Evolutionary conservation across 192 early-diverging fungal genomes (phyloP), one percentile per base, ranked within the genome.

Genomic region (Chytriomyces hyalinus): DNA sequence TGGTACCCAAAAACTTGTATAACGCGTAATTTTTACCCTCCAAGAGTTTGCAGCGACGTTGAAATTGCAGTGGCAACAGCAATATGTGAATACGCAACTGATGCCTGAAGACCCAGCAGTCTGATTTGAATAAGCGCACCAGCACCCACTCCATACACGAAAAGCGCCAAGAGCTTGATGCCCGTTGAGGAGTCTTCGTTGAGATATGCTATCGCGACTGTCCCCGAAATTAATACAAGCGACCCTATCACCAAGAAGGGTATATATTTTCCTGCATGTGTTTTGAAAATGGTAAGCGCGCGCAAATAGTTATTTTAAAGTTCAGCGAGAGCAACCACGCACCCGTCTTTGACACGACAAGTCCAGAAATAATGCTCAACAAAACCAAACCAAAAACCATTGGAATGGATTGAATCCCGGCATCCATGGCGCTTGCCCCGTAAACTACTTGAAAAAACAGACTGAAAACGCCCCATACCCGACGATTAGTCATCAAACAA

Each of bases 311-410:
- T n/a, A 59, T 0, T 36, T 73, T 2, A 61, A 44, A 17, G 11
- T 22, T 24, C 13, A 70, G 17, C 45, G 47, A 49, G 49, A 26
- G 15, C 2, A 60, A 44, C 1, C 17, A 28, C 17, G 71, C 43
- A 49, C 26, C 77, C 8, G 68, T 70, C 17, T 69, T 53, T 6
- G 76, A 78, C 20, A 70, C 68, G 6, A 72, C 48, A 8, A 62
- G 8, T 53, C 76, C 69, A 66, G 36, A 24, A 11, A 15, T 9
- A 24, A 78, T 65, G 44, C 43, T 49, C 11, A 22, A 0, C 49
- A 94, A 43, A 26, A 94, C 89, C n/a, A 93, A 86, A n/a, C 93
- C 92, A 8, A 91, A 53, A 8, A 95, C 87, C 61, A 92, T 88
- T 0, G 94, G 93, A 63, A 96, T 82, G 57, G 91, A 79, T 49